A percentile compares a stretch with the other conserved stretches of the same genome.
phyloP scores from a whole-genome alignment of 768 basidiomycete genomes.

The Pleurotus ostreatus region DNA sequence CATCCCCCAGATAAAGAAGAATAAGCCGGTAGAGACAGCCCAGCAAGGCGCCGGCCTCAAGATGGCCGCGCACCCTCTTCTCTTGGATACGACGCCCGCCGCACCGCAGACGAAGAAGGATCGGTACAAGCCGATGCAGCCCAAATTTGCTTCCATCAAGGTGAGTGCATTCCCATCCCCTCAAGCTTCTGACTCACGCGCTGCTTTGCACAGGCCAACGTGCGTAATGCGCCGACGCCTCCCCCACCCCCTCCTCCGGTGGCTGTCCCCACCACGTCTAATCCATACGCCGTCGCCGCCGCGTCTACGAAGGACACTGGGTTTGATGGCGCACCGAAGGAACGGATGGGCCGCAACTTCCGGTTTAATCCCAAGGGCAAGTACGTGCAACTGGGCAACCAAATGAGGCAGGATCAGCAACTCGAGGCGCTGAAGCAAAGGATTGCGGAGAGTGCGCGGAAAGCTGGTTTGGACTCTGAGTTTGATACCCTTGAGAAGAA shows the following conservation, averaged over 20 bases:
- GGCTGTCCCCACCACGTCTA: constrained; percentile 39
- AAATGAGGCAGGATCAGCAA: constrained; percentile 69
- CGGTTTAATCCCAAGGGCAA: constrained; percentile 93
- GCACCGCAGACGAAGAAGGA: constrained; percentile 80
- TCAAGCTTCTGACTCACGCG: constrained; percentile 2
- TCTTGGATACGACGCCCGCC: constrained; percentile 63
- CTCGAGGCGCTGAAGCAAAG: constrained; percentile 89
- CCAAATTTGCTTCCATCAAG: constrained; percentile 96
- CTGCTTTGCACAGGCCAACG: constrained; percentile 52
- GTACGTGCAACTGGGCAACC: constrained; percentile 71
- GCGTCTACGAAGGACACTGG: constrained; percentile 51
- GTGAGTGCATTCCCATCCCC: constrained; percentile 29
- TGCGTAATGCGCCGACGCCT: constrained; percentile 68
- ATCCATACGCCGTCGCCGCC: constrained; percentile 72
- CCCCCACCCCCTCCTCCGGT: constrained; percentile 38
- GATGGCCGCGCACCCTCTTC: constrained; percentile 86
- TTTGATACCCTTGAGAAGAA: constrained; percentile 81
- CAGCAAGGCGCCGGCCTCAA: constrained; percentile 83
- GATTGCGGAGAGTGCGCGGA: constrained; percentile 89
- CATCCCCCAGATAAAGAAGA: constrained; percentile 52
- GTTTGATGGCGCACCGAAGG: constrained; percentile 72
- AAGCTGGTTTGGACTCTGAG: constrained; percentile 93
- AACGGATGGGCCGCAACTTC: constrained; percentile 66
- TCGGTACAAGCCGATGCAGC: constrained; percentile 97
- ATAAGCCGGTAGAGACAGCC: constrained; percentile 50